Percentiles rank a stretch among this genome's conserved stretches.
These are phyloP conservation scores for Trichoderma asperelloides DNA, from an alignment of 495 filamentous ascomycete genomes.

Conservation along the genomic window DNA sequence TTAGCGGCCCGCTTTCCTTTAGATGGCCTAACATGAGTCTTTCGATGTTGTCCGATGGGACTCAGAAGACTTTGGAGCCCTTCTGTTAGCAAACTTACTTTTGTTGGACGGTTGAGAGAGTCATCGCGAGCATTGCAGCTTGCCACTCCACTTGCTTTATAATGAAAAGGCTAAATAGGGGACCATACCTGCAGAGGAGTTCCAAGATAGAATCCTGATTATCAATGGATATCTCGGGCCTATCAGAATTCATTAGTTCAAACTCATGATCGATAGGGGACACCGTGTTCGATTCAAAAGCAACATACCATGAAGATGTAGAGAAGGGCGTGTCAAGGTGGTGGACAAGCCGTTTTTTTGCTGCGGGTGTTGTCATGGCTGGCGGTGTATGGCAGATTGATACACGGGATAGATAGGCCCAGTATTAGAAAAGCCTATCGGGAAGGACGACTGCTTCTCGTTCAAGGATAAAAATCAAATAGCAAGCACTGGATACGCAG, in stretches of 20 bases:
- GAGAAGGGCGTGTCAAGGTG: slow-evolving; percentile 37
- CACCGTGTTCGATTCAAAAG: background rate
- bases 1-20: slow-evolving; percentile 40
- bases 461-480: no score
- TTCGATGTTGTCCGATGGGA: slow-evolving; percentile 47
- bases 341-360: slow-evolving; percentile 17
- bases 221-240: slow-evolving; percentile 39
- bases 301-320: slow-evolving; percentile 24
- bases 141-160: background rate
- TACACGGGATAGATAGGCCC: background rate
- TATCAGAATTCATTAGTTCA: slow-evolving; percentile 16
- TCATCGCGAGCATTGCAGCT: background rate
- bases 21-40: slow-evolving; percentile 35
- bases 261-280: background rate
- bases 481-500: no score
- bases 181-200: slow-evolving; percentile 44
- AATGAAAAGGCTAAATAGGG: background rate
- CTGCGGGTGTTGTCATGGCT: background rate
- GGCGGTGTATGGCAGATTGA: no score
- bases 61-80: slow-evolving; percentile 37
- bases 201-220: slow-evolving; percentile 47
- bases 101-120: no score
- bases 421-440: no score
- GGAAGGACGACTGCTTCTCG: no score
- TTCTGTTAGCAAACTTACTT: background rate